Evolutionary conservation across 768 basidiomycete species (phyloP).

Genomic region (Cystobasidium ongulense): DNA sequence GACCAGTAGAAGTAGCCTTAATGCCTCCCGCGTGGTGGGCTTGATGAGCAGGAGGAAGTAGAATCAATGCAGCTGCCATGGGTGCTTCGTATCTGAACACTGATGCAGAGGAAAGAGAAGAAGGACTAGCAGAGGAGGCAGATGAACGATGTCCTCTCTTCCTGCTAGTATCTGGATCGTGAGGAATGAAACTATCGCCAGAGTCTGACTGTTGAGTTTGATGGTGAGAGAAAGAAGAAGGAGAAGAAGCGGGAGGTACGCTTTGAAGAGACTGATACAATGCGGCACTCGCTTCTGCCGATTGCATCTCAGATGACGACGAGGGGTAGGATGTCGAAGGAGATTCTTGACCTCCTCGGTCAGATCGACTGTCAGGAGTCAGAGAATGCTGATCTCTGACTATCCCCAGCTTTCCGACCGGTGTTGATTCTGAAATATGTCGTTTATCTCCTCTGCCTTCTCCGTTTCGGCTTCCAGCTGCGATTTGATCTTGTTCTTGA

Average conservation of each 20-base stretch:
- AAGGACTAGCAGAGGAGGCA: neutral
- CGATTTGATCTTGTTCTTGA: too few species aligned
- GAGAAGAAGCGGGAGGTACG: neutral
- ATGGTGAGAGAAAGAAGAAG: neutral
- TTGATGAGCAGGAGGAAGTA: neutral
- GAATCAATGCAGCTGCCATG: neutral
- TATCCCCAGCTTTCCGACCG: neutral
- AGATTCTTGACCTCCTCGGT: neutral
- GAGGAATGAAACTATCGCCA: neutral
- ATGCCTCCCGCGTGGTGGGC: neutral
- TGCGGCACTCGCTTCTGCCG: too few species aligned
- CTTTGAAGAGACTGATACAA: neutral
- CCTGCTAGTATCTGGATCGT: neutral
- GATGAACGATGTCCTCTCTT: too few species aligned
- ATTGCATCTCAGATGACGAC: neutral
- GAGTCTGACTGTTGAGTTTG: neutral
- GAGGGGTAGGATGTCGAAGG: neutral
- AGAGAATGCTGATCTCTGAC: neutral
- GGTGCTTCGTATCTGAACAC: neutral
- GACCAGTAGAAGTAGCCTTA: too few species aligned
- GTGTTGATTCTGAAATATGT: neutral
- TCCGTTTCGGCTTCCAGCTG: neutral
- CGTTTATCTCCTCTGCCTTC: neutral
- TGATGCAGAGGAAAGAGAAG: neutral
- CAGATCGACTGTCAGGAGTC: neutral